Base-by-base conservation (phyloP, 83 land plant species). In the Thuja plicata region DNA sequence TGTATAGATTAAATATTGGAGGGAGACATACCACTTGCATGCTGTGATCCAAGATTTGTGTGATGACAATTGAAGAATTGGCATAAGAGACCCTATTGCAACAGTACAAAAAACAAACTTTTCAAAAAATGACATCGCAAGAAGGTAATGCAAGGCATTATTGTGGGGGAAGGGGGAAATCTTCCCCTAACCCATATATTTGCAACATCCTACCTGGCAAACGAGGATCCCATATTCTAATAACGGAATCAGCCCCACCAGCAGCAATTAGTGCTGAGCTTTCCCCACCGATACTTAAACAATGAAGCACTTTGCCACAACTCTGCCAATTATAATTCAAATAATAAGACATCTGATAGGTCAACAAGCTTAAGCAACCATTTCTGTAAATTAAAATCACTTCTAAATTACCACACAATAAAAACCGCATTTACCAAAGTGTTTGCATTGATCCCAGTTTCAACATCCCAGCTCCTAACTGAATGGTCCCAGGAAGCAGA, bases 401-500 rank as follows among this genome's bases (percentile, higher is more conserved):
- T 32, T 35, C 62, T 52, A 17, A 37, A 32, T 30, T 60, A 74
- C 40, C 55, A 19, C 55, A 87, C 62, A 87, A 77, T 12, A 52
- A 54, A 82, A 84, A 88, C 37, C 45, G 21, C 5, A 84, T 87
- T 6, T 92, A 98, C 99, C 93, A 97, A 52, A 76, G 94, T 95
- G 84, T 84, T 87, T 10, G 94, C 62, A 55, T 95, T 96, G 60
- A 94, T 92, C 35, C 94, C 94, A 16, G 97, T 92, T 87, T 97
- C 96, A 78, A 95, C 98, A 93, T 98, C 97, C 99, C 99, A 98
- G 74, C 90, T 89, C 87, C 97, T 91, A 38, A 98, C 81, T 78
- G 99, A 97, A 88, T 98, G 99, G 88, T 98, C 99, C 99, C 96
- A 98, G 24, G 99, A 98, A 40, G 94, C 96, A 86, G 99, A 98